A percentile compares a stretch with the other conserved stretches of the same genome.
These are phyloP conservation scores for Aegilops longissima DNA, from an alignment of 176 grass and related monocot species.

Conservation along the genomic window DNA sequence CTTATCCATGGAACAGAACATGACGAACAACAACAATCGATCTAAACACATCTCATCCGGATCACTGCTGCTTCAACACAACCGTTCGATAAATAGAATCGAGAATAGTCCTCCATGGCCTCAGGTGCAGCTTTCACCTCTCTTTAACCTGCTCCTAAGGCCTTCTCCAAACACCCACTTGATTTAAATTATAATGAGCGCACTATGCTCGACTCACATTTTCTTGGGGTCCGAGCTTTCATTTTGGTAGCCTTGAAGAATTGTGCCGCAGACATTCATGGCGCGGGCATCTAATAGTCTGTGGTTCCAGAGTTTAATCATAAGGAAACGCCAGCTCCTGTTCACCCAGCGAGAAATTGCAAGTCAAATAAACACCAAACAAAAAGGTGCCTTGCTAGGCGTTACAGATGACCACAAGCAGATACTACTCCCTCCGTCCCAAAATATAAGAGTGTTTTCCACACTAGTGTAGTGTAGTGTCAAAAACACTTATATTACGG, in stretches of 20 bases:
- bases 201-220: constrained; percentile 11
- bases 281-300: constrained; percentile 75
- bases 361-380: background rate
- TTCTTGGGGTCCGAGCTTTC: constrained; percentile 47
- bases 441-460: too few species aligned
- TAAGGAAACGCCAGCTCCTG: constrained; percentile 91
- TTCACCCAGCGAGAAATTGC: background rate
- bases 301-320: constrained; percentile 99
- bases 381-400: background rate
- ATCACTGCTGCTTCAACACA: background rate
- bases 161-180: background rate
- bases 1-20: background rate
- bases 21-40: background rate
- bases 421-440: background rate
- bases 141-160: background rate
- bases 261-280: constrained; percentile 70
- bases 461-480: too few species aligned
- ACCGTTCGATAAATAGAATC: constrained; percentile 11
- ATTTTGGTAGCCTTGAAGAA: constrained; percentile 67
- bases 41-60: background rate
- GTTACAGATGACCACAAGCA: background rate
- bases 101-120: background rate
- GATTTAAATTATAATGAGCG: background rate
- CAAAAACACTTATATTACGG: too few species aligned
- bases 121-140: background rate